Evolutionary conservation across 176 grass and related monocot species (phyloP).

Genomic region (Oryza australiensis): DNA sequence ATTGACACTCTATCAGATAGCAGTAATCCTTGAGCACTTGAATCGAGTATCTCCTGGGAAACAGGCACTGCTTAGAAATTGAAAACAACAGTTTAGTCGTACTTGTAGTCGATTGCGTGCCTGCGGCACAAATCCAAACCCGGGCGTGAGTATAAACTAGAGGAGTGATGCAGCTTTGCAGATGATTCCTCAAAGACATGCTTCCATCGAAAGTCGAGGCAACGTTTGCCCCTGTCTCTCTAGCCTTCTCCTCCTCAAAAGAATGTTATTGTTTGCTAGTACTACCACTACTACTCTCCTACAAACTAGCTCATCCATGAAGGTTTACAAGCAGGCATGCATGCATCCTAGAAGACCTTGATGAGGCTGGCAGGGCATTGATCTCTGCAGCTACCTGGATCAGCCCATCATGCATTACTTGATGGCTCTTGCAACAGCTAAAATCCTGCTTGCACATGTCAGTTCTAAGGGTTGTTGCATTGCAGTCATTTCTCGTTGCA

Average conservation of each 20-base stretch:
- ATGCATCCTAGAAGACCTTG: not conserved
- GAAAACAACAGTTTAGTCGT: not conserved
- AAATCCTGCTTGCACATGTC: not conserved
- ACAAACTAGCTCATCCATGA: no score
- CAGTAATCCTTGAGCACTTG: not conserved
- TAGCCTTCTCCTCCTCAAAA: not conserved
- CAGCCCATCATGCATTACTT: not conserved
- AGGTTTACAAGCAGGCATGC: no score
- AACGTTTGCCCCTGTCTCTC: not conserved
- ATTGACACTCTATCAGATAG: not conserved
- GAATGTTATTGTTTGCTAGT: not conserved
- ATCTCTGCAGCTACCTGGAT: not conserved
- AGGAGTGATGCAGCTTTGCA: not conserved
- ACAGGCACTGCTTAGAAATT: not conserved
- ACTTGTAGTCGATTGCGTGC: not conserved
- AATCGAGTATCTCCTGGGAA: not conserved
- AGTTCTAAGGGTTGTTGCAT: not conserved
- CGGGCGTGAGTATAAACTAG: conserved; percentile 8
- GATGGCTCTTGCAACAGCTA: not conserved
- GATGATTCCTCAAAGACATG: not conserved
- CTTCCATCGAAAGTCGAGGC: not conserved
- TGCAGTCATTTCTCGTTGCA: no score
- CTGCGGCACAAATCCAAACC: not conserved
- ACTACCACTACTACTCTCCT: no score
- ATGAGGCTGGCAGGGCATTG: not conserved